Base-by-base conservation (phyloP, 2,329 filamentous ascomycete genomes). In the Stemphylium vesicarium region DNA sequence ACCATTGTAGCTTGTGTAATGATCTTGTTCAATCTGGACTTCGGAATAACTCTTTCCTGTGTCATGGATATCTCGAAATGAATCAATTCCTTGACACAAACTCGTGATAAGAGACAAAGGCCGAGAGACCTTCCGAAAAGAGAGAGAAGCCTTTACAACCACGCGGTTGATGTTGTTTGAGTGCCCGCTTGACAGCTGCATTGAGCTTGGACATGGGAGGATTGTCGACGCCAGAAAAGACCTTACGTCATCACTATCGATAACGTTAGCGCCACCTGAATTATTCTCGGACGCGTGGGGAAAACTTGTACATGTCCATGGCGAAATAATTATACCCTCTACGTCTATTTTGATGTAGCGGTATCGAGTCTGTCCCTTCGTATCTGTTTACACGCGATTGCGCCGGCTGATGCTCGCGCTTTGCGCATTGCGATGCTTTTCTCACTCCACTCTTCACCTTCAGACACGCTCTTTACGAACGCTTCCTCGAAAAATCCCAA, bases 331-430 rank as follows among this genome's bases (percentile, higher is more conserved):
- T 16, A 12, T 22, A 12, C 10, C 18, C 18, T 16, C 15, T 16
- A 13, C 4, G 6, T 20, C 8, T 31, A 10, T 40, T 29, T 49
- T 29, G 8, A 44, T 35, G 39, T 15, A 29, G 16, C 18, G 2
- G 44, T 12, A 4, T 8, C 12, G 35, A 22, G 12, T 22, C 38
- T 33, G 40, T 33, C 13, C 15, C 18, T 15, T 29, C 26, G 10
- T n/a, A 4, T 16, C 40, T 10, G 6, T 45, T 32, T 32, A 36
- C 5, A 15, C 13, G 31, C 32, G 31, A 45, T 20, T 9, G 44
- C 32, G 53, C 56, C 20, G 47, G 59, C 64, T 66, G 61, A 70
- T 70, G 68, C 66, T 65, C 62, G 51, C 59, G 52, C 59, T 63
- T 36, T 59, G 55, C 52, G 56, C 56, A 47, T 50, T 57, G 45